phyloP scores from a whole-genome alignment of 2,329 filamentous ascomycete genomes.

The Exophiala oligosperma region DNA sequence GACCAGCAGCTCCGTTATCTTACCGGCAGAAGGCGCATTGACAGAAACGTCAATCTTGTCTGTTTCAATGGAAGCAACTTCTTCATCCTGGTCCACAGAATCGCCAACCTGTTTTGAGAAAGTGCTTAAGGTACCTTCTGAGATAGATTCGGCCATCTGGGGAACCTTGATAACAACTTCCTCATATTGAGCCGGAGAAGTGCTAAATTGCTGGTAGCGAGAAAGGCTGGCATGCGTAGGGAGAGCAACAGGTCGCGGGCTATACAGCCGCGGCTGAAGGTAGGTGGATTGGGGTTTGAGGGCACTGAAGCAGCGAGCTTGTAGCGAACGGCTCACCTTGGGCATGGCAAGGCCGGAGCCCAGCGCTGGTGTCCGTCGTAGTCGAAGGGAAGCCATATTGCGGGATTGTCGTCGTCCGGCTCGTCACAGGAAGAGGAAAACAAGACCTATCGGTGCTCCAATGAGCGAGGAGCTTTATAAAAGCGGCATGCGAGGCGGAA shows the following conservation, averaged over 20 bases:
- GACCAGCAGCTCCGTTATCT: slow-evolving; percentile 86
- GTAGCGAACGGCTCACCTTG: slow-evolving; percentile 13
- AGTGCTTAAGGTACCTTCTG: slow-evolving; percentile 93
- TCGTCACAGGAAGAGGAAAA: slow-evolving; percentile 6
- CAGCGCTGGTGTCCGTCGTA: slow-evolving; percentile 25
- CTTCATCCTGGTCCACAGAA: slow-evolving; percentile 91
- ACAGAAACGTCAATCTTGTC: slow-evolving; percentile 99
- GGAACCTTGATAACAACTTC: slow-evolving; percentile 90
- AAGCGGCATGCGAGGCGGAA: slow-evolving; percentile 20
- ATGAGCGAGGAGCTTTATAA: slow-evolving; percentile 19
- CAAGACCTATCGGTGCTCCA: slow-evolving; percentile 19
- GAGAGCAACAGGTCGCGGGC: slow-evolving; percentile 6
- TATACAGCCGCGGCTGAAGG: slow-evolving; percentile 4
- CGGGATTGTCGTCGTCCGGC: slow-evolving; percentile 1
- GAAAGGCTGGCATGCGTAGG: slow-evolving; percentile 16
- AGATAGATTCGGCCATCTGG: slow-evolving; percentile 98
- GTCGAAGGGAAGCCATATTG: slow-evolving; percentile 26
- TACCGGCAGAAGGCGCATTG: slow-evolving; percentile 87
- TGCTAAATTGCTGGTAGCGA: slow-evolving; percentile 27
- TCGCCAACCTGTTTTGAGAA: slow-evolving; percentile 93
- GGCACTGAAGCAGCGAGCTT: slow-evolving; percentile 21
- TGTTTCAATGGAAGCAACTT: slow-evolving; percentile 97
- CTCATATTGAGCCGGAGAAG: slow-evolving; percentile 47
- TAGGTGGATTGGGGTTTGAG: slow-evolving; percentile 19
- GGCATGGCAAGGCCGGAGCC: slow-evolving; percentile 23